Base-by-base conservation (phyloP, 2,329 filamentous ascomycete species). In the Myriosclerotinia curreyana region DNA sequence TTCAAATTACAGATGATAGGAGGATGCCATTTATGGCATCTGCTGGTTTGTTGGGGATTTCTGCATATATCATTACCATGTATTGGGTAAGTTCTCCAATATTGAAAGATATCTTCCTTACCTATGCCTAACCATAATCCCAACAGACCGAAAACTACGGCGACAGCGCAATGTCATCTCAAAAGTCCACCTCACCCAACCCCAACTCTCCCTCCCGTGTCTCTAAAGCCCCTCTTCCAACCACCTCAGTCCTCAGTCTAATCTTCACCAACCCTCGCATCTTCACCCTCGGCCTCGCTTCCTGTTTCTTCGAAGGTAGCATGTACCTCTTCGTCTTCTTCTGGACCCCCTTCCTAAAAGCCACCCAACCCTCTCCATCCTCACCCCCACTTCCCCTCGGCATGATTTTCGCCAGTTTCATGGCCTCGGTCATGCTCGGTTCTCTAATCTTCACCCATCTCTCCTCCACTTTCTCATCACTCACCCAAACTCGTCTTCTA, bases 271-370 rank as follows among this genome's bases (percentile, higher is more conserved):
- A 83, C 69, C 79, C 77, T 49, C 77, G 79, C 3, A 79, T 86
- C 60, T 71, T 83, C 22, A 77, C 81, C 2, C 75, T 87, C 5
- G 79, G 77, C 2, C 73, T 86, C 50, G 78, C 80, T 3, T 82
- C 82, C 5, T 84, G 80, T 65, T 79, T 84, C 71, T 86, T 86
- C 69, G 85, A 87, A 74, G 83, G 83, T 25, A 79, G 82, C 36
- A 83, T 86, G 77, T 86, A 86, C 70, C 77, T 87, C 14, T 86
- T 86, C 70, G 82, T 87, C 64, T 86, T 86, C 73, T 86, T 85
- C 76, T 86, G 84, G 80, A 82, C 83, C 0, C 80, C 82, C 1
- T 80, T 82, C 3, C 74, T 87, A n/a, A 80, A 77, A 66, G 75
- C 76, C 79, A 60, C 62, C 49, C 59, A 56, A 40, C 60, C 56